Base-by-base conservation (phyloP, 177 flowering plant species). In the Vitis hybrid region DNA sequence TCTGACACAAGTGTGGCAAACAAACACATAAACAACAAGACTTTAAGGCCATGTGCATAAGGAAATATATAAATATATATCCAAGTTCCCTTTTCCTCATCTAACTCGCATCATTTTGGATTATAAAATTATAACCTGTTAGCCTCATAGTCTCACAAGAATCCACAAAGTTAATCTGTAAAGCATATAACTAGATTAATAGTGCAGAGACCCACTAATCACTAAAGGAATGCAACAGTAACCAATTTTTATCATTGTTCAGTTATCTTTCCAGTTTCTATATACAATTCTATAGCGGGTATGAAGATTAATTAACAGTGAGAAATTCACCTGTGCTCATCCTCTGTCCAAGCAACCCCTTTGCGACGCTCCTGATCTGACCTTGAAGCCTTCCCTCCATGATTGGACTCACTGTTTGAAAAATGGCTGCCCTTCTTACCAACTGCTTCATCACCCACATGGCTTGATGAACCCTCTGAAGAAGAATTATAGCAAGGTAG, bases 301-400 rank as follows among this genome's bases (percentile, higher is more conserved):
- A 30, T 20, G 63, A 13, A 73, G 52, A 69, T 27, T 15, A 10
- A 24, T 21, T 0, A 35, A 27, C 7, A 52, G 69, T 58, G 9
- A 58, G 4, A 65, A 72, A 67, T 67, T 77, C 74, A 93, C 97
- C 98, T 91, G 85, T 94, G 98, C 66, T 94, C 98, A 67, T 92
- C 98, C 79, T 94, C 98, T 48, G 98, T 92, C 98, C 98, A 94
- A 17, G 98, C 95, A 71, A 91, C 88, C 51, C 98, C 98, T 68
- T 94, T 94, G 0, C 97, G 93, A 1, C 97, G 93, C 75, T 94
- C 98, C 74, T 92, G 97, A 75, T 94, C 97, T 4, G 94, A 72
- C 75, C 84, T 90, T 10, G 92, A 86, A 32, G 69, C 77, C 78
- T 92, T 91, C 66, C 87, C 83, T 60, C 89, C 94, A 61, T 84